Base-by-base conservation (phyloP, 2,329 filamentous ascomycete genomes). In the Colletotrichum sp. region DNA sequence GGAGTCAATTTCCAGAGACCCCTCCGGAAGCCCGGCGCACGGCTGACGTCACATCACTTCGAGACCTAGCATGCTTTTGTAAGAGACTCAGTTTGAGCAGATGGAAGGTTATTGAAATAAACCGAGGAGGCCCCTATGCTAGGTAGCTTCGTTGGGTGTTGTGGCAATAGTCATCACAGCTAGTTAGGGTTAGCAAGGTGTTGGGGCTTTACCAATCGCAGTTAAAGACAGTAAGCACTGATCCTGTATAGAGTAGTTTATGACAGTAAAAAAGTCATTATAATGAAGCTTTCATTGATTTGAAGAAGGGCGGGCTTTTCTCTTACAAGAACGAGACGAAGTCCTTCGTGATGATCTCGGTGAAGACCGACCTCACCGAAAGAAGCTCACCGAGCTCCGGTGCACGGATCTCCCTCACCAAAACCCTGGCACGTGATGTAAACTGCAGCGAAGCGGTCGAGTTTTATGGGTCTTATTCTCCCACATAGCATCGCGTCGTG, bases 51-150 rank as follows among this genome's bases (percentile, higher is more conserved):
- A 48, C 18, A 66, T 65, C 34, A 52, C 2, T 24, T 24, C n/a
- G 43, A 52, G 43, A 52, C n/a, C 43, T 52, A 2, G 2, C n/a
- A 1, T 21, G 43, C n/a, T 52, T 3, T 52, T 52, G 10, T 18
- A 2, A 3, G n/a, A 3, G 1, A 52, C 4, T 52, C 1, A 8
- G 43, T 52, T 52, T 2, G 2, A 21, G 10, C 0, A 52, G 3
- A 4, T 5, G 43, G 43, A 24, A 52, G n/a, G n/a, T 21, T 21
- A 7, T 3, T 48, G 6, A 21, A 2, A 21, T 13, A 21, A 21
- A 48, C 4, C 6, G 9, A n/a, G n/a, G n/a, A n/a, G n/a, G n/a
- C n/a, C n/a, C n/a, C n/a, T n/a, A n/a, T n/a, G n/a, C n/a, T 21
- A 52, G 43, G 9, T 4, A 13, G 43, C 43, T 52, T 52, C n/a